Conservation (phyloP, 495 filamentous ascomycete species). For the Chlorociboria aeruginascens region DNA sequence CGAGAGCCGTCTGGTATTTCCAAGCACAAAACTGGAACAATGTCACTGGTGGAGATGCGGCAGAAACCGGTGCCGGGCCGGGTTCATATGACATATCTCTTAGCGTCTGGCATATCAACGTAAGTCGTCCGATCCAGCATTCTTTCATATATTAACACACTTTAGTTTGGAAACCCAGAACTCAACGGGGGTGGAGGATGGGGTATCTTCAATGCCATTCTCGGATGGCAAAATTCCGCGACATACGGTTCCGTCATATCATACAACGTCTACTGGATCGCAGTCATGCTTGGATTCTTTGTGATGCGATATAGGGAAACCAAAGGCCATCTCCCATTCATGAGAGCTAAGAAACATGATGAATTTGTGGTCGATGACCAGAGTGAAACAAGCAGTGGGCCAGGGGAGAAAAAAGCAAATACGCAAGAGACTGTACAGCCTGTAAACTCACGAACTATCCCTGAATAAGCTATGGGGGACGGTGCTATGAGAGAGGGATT, state of each 20-base stretch:
- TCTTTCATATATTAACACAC: constrained; percentile 1
- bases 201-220: constrained; percentile 77
- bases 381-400: constrained; percentile 4
- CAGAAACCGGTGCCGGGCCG: constrained; percentile 62
- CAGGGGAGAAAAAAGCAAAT: constrained; percentile 1
- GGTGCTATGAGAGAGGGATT: too few relatives aligned
- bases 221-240: constrained; percentile 84
- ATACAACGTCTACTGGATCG: constrained; percentile 83
- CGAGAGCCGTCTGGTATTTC: constrained; percentile 62
- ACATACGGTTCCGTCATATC: constrained; percentile 74
- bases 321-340: constrained; percentile 53
- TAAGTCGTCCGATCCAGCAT: constrained; percentile 24
- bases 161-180: constrained; percentile 62
- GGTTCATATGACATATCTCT: constrained; percentile 79
- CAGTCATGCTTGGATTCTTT: constrained; percentile 47
- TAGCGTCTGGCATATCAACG: constrained; percentile 88
- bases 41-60: constrained; percentile 56
- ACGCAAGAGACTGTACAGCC: constrained; percentile 1
- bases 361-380: not conserved
- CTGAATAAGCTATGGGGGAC: not conserved
- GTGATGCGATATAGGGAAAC: constrained; percentile 55
- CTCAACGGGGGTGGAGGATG: constrained; percentile 68
- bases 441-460: constrained; percentile 1
- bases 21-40: constrained; percentile 55
- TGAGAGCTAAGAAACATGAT: constrained; percentile 24